Percentiles rank a stretch among this genome's conserved stretches.
Evolutionary conservation across 352 stramenopile genomes (phyloP).

Genomic region (Phytophthora brassicae): DNA sequence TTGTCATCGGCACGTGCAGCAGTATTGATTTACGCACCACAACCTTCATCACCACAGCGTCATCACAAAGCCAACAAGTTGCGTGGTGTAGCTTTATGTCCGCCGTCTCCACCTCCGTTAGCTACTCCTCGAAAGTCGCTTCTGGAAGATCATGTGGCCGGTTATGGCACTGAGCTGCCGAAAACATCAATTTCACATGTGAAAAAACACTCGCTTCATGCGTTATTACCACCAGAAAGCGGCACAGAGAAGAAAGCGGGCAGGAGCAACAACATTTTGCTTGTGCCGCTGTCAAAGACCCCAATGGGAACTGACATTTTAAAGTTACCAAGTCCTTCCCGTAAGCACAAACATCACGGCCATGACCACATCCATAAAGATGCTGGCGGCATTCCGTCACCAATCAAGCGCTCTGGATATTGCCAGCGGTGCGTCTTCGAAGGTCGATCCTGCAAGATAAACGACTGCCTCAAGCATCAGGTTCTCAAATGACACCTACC

Average conservation of each 20-base stretch:
- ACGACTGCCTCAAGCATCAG: constrained; percentile 68
- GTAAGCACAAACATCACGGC: constrained; percentile 4
- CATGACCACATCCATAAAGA: constrained; percentile 12
- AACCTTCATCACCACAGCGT: constrained; percentile 14
- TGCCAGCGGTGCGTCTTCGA: constrained; percentile 63
- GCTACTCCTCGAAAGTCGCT: neutral
- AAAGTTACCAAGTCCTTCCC: constrained; percentile 19
- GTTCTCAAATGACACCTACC: constrained; percentile 41
- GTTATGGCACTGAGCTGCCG: constrained; percentile 3
- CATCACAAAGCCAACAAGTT: constrained; percentile 26
- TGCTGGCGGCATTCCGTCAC: constrained; percentile 10
- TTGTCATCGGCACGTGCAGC: constrained; percentile 36
- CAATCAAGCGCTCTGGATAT: constrained; percentile 53
- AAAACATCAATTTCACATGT: constrained; percentile 3
- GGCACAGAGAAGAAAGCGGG: constrained; percentile 1
- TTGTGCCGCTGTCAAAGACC: constrained; percentile 20
- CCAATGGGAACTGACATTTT: neutral
- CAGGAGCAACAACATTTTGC: constrained; percentile 8
- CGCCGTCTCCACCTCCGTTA: constrained; percentile 9
- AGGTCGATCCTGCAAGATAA: constrained; percentile 60
- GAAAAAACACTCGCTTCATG: constrained; percentile 19
- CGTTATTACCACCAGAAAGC: constrained; percentile 1
- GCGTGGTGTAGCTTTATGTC: constrained; percentile 15
- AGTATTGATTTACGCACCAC: constrained; percentile 31
- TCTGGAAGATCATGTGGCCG: constrained; percentile 1